Base-by-base conservation (phyloP, 2,329 filamentous ascomycete genomes). In the Fusarium decemcellulare region DNA sequence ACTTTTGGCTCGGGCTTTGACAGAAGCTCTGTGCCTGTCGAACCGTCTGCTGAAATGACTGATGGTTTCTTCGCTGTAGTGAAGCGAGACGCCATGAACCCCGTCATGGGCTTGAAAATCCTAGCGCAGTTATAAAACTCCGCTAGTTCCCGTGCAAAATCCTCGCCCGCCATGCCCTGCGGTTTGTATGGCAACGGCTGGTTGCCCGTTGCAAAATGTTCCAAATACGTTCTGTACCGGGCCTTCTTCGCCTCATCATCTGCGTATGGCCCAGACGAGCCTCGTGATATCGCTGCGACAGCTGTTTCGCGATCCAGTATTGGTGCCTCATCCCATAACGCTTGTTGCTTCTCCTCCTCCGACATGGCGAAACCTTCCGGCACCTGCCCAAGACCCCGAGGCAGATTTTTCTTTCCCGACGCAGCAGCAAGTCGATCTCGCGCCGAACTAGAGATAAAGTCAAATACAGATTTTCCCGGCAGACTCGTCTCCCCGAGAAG, bases 391-490 rank as follows among this genome's bases (percentile, higher is more conserved):
- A 91, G 83, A 0, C 92, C 96, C 8, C 90, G 88, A 0, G 96
- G 96, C 3, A 99, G 87, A 74, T 95, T 88, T 4, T 81, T 81
- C 61, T 90, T 94, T 1, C 95, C 95, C 3, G 93, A 94, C 1
- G 90, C 90, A 11, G 89, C 86, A 4, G 87, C 94, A 46, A 99
- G 87, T 29, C 91, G 89, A 54, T 95, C 91, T 65, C 96, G 90
- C 5, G 93, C 90, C 36, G 92, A 87, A 0, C 93, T 86, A 0
- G 93, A 93, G 70, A 99, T 87, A 79, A 93, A 99, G 80, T 98
- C 95, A 78, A 98, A 99, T 4, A 99, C 91, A 0, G 96, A 98
- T 81, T 98, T 98, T 1, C 94, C 93, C 0, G 95, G 95, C 1
- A 98, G 83, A 37, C 73, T 67, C 40, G 88, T 85, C 81, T 98